Base-by-base conservation (phyloP, 352 stramenopile genomes). In the Pythium aphanidermatum region DNA sequence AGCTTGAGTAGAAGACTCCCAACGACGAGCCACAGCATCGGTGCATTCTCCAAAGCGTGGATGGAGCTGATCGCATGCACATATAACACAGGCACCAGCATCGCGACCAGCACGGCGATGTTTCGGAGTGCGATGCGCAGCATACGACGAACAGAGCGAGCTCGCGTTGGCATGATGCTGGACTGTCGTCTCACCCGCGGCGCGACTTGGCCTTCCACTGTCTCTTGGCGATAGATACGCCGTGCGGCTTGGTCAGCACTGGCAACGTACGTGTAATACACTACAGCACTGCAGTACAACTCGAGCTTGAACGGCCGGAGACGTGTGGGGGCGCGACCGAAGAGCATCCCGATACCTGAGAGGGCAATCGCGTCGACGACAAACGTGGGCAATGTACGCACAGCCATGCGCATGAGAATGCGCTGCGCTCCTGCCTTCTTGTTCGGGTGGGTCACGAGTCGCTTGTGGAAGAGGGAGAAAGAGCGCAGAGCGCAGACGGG, bases 31-130 rank as follows among this genome's bases (percentile, higher is more conserved):
- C 46, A 33, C 28, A 14, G 9, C 9, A 33, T 14, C 9, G 9
- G 28, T 9, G 9, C 14, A 9, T 33, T 9, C 28, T 33, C 9
- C 28, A 33, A 14, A 9, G 28, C 14, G 28, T 9, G 28, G 13
- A 46, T 12, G 19, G 41, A 25, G 36, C 46, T 46, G 46, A 54
- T 40, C 19, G 23, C 2, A n/a, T 54, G 46, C 7, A 54, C 36
- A 37, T 54, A 54, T 21, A 30, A 2, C 24, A 26, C 23, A 1
- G 46, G 33, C 13, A 53, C 34, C 9, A 45, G 26, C 33, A 53
- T 14, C 27, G 46, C 33, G 4, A 39, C 4, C 2, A 54, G 29
- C 36, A 39, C n/a, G 2, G 29, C n/a, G 19, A 28, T 36, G 21
- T 21, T 43, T 35, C 10, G 16, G 25, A 35, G 5, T 26, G 19